A percentile compares a stretch with the other conserved stretches of the same genome.
These are phyloP conservation scores for Emmonsia crescens DNA, from an alignment of 2,329 filamentous ascomycete species.

Conservation along the genomic window DNA sequence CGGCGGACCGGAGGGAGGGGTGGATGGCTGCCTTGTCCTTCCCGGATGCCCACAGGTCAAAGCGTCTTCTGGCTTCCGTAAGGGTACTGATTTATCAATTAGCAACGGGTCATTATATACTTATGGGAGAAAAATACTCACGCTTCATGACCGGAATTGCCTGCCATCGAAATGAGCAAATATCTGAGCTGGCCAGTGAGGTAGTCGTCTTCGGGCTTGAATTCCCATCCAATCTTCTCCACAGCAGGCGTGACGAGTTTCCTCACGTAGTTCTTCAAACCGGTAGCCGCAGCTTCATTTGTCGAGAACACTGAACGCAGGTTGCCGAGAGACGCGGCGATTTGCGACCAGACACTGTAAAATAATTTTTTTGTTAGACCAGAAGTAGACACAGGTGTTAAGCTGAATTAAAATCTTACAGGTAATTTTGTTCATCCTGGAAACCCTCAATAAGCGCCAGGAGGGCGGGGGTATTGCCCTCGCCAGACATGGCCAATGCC, in stretches of 20 bases:
- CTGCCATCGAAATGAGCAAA: constrained; percentile 64
- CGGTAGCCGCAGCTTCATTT: constrained; percentile 59
- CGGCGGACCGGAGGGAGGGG: constrained; percentile 66
- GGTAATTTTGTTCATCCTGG: constrained; percentile 65
- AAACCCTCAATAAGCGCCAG: constrained; percentile 81
- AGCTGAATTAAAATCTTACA: constrained; percentile 36
- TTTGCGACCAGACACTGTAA: constrained; percentile 66
- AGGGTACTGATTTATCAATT: constrained; percentile 43
- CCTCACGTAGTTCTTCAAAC: constrained; percentile 66
- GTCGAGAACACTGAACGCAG: constrained; percentile 79
- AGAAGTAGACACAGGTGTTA: not conserved
- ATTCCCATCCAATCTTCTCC: constrained; percentile 77
- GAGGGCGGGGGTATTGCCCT: constrained; percentile 69
- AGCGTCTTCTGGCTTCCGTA: constrained; percentile 65
- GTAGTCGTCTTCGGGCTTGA: constrained; percentile 66
- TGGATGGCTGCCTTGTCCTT: constrained; percentile 59
- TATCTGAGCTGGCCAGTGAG: constrained; percentile 73
- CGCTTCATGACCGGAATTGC: constrained; percentile 63
- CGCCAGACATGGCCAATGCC: constrained; percentile 77
- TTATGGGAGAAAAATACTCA: constrained; percentile 33
- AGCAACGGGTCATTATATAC: not conserved
- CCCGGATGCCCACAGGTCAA: constrained; percentile 63
- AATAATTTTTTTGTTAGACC: not conserved
- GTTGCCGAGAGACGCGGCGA: constrained; percentile 62
- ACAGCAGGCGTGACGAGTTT: constrained; percentile 65